phyloP scores from a whole-genome alignment of 2,329 filamentous ascomycete genomes.

The Scopulariopsis brevicaulis region DNA sequence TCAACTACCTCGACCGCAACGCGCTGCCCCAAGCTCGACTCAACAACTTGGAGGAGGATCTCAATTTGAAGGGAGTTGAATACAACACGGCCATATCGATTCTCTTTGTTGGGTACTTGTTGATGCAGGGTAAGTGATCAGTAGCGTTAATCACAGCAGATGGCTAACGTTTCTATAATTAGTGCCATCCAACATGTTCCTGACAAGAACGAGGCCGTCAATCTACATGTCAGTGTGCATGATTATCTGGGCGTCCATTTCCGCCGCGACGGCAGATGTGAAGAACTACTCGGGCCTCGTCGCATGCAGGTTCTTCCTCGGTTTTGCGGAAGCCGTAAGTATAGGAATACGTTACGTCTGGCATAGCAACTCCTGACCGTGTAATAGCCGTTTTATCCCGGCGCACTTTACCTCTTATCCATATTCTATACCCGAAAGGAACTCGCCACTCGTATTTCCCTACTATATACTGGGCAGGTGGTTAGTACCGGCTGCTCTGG shows the following conservation, averaged over 20 bases:
- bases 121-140: not conserved
- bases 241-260: constrained; percentile 21
- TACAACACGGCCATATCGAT: constrained; percentile 12
- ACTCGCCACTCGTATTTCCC: constrained; percentile 47
- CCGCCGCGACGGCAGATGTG: constrained; percentile 26
- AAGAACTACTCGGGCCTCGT: constrained; percentile 25
- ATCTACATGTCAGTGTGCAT: constrained; percentile 12
- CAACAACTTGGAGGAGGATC: constrained; percentile 10
- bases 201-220: not conserved
- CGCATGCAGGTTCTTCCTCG: not conserved
- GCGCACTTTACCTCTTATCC: constrained; percentile 22
- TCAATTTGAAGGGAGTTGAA: constrained; percentile 10
- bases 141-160: too few species aligned
- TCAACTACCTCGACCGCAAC: constrained; percentile 14
- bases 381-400: constrained; percentile 28
- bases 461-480: constrained; percentile 47
- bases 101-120: constrained; percentile 9
- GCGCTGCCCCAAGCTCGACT: constrained; percentile 12
- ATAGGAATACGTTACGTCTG: constrained; percentile 7
- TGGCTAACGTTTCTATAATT: not conserved
- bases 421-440: constrained; percentile 54
- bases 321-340: not conserved
- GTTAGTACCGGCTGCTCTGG: constrained; percentile 59
- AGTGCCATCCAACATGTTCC: not conserved
- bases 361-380: constrained; percentile 28